Conservation (phyloP, 257 asterid genomes). For the Thymus mandschuricus region DNA sequence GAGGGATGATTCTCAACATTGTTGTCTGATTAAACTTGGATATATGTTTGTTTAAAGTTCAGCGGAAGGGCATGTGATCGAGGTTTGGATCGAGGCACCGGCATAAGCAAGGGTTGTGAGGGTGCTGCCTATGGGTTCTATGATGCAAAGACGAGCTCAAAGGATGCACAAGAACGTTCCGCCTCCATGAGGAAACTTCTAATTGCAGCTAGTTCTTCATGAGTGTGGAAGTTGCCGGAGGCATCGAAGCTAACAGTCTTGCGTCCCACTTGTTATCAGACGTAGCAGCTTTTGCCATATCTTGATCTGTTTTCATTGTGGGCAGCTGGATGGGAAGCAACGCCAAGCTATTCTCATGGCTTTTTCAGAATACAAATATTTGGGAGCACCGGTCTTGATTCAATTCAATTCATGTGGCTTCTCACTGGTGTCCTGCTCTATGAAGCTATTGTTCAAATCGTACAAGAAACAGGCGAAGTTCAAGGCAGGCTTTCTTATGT, state of each 20-base stretch:
- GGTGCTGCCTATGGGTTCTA: constrained; percentile 83
- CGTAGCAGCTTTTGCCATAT: constrained; percentile 91
- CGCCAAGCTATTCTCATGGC: constrained; percentile 90
- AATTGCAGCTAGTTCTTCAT: constrained; percentile 73
- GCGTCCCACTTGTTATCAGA: constrained; percentile 92
- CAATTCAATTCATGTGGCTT: constrained; percentile 83
- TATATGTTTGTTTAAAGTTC: constrained; percentile 26
- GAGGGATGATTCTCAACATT: background rate
- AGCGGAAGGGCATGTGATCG: constrained; percentile 57
- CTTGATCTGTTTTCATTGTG: constrained; percentile 71
- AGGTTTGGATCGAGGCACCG: constrained; percentile 55
- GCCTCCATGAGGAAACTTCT: constrained; percentile 74
- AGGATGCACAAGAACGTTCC: constrained; percentile 73
- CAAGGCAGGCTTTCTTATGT: constrained; percentile 75
- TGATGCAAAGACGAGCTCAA: constrained; percentile 58
- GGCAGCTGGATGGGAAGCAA: constrained; percentile 99
- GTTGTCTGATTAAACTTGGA: background rate
- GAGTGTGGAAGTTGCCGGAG: constrained; percentile 89
- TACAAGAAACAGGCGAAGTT: constrained; percentile 70
- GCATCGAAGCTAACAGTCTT: constrained; percentile 86
- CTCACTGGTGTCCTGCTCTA: constrained; percentile 90
- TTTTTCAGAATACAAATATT: constrained; percentile 81
- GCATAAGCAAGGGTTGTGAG: constrained; percentile 65
- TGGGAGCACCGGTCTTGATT: constrained; percentile 86
- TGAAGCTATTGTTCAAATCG: constrained; percentile 76